Evolutionary conservation across 495 filamentous ascomycete genomes (phyloP), one percentile per base, ranked within the genome.

Genomic region (Polyplosphaeria fusca): DNA sequence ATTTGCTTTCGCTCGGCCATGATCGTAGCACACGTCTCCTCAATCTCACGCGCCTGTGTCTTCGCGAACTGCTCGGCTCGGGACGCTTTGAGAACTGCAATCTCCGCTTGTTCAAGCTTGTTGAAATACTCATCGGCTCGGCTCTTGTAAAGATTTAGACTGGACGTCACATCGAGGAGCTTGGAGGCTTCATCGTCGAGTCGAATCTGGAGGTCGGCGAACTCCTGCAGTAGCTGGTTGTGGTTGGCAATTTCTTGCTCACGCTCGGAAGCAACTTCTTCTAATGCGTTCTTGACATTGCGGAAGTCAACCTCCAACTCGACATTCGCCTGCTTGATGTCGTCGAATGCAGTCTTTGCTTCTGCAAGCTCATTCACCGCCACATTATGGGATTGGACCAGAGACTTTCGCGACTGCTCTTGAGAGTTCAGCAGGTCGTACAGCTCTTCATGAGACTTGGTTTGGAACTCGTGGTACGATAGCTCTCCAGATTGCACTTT

Each of bases 31-130:
- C 85, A 95, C 11, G 84, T 88, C 40, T 97, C 92, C 58, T 97
- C 94, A 0, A 90, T 88, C 70, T 98, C 93, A 53, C 81, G 82
- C 12, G 87, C 84, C 62, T 95, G 92, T 18, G 86, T 74, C 70
- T 89, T 94, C 40, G 93, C 91, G 67, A 96, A 95, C 66, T 95
- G 88, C 71, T 97, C 93, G 0, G 94, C 91, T 5, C 92, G 80
- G 45, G 81, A 84, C 40, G 93, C 92, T 71, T 96, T 96, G 55
- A 98, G 80, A 19, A 97, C 89, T 7, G 91, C 84, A 59, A 97
- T 92, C 68, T 98, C 93, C 14, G 93, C 93, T 68, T 96, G 91
- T 68, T 98, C 93, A 16, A 98, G 85, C 72, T 95, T 96, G 76
- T 81, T 89, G 74, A 96, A 98, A 65, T 98, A 98, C 68, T 98